Conservation (phyloP, 2,329 filamentous ascomycete genomes). For the Xylariaceae sp. region DNA sequence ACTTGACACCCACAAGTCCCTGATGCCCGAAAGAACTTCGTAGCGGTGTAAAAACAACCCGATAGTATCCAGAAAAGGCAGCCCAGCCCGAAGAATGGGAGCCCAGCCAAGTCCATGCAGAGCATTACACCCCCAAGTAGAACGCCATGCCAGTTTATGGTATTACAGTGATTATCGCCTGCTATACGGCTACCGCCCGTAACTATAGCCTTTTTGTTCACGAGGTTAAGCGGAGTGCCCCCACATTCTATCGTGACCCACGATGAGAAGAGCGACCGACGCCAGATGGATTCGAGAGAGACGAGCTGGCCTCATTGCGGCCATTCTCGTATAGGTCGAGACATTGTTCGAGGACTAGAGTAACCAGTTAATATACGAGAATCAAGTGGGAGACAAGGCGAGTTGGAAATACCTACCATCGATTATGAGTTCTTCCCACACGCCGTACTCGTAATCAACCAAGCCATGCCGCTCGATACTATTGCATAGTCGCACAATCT, state of each 20-base stretch:
- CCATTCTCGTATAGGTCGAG: constrained; percentile 54
- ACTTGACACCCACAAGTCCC: constrained; percentile 29
- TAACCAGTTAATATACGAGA: constrained; percentile 21
- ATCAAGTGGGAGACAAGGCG: background rate
- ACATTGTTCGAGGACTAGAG: constrained; percentile 45
- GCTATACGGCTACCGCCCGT: constrained; percentile 14
- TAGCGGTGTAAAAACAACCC: constrained; percentile 24
- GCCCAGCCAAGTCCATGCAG: constrained; percentile 35
- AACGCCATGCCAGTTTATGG: constrained; percentile 37
- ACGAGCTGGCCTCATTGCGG: constrained; percentile 44
- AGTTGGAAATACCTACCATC: constrained; percentile 64
- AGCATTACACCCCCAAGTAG: constrained; percentile 30
- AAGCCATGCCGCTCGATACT: constrained; percentile 88
- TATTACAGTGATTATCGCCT: constrained; percentile 32
- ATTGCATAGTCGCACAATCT: constrained; percentile 84
- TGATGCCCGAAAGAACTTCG: constrained; percentile 26
- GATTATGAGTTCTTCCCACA: constrained; percentile 93
- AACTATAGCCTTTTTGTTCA: background rate
- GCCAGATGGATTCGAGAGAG: constrained; percentile 31
- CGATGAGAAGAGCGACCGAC: constrained; percentile 32
- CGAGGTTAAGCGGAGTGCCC: constrained; percentile 27
- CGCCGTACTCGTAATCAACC: constrained; percentile 96
- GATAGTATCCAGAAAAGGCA: constrained; percentile 27
- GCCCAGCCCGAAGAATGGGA: constrained; percentile 24
- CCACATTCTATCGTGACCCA: constrained; percentile 6